Conservation (phyloP, 225 moss, liverwort and hornwort genomes). For the Physcomitrium patens region DNA sequence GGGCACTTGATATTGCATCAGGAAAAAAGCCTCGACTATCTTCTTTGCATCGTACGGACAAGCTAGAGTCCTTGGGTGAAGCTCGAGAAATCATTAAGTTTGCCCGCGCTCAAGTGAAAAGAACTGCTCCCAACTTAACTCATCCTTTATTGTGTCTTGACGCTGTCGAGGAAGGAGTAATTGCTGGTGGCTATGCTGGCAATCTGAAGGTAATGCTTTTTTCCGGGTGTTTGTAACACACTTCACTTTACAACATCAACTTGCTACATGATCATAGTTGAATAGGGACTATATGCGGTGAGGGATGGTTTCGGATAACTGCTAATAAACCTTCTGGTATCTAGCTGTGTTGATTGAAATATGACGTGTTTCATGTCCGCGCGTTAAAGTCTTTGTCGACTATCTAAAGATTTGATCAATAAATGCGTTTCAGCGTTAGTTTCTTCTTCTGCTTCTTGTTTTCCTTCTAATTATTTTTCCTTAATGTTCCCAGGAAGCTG, state of each 20-base stretch:
- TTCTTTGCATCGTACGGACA: slow-evolving; percentile 83
- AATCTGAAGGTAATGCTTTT: slow-evolving; percentile 63
- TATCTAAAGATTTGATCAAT: background rate
- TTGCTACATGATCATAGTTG: background rate
- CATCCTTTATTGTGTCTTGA: slow-evolving; percentile 88
- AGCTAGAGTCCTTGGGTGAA: slow-evolving; percentile 86
- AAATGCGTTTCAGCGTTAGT: background rate
- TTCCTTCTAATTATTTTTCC: slow-evolving; percentile 3
- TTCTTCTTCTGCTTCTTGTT: background rate
- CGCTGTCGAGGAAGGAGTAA: slow-evolving; percentile 93
- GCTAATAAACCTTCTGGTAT: background rate
- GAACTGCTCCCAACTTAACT: slow-evolving; percentile 86
- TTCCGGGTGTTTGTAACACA: slow-evolving; percentile 15
- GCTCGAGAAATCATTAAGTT: slow-evolving; percentile 92
- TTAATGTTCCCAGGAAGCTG: slow-evolving; percentile 63
- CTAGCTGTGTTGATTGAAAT: too few relatives aligned
- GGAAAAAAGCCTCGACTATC: slow-evolving; percentile 79
- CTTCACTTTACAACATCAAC: background rate
- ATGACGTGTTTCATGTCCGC: background rate
- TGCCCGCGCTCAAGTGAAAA: slow-evolving; percentile 89
- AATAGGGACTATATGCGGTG: background rate
- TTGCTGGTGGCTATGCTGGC: slow-evolving; percentile 90
- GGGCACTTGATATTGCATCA: slow-evolving; percentile 86
- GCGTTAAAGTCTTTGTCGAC: background rate
- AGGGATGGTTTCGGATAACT: slow-evolving; percentile 11